Conservation (phyloP, 768 basidiomycete genomes). For the Lentinula raphanica region DNA sequence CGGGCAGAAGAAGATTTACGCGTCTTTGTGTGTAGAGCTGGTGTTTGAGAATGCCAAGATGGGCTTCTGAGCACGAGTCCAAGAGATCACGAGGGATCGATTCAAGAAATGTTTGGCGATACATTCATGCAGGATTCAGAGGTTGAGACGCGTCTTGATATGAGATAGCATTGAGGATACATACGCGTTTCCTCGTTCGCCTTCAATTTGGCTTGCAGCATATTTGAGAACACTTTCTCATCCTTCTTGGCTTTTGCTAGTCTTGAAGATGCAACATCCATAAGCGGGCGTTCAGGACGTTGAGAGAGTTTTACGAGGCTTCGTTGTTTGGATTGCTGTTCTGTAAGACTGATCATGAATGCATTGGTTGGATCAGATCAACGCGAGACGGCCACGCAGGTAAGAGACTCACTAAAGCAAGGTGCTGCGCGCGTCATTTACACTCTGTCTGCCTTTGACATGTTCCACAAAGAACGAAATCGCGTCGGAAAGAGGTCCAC, state of each 20-base stretch:
- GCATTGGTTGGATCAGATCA: no score
- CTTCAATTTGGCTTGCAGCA: not conserved
- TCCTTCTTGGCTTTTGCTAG: constrained; percentile 9
- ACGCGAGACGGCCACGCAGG: no score
- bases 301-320: not conserved
- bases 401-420: constrained; percentile 2
- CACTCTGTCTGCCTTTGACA: constrained; percentile 9
- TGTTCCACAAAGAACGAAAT: constrained; percentile 14
- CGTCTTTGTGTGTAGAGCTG: not conserved
- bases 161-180: not conserved
- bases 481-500: constrained; percentile 11
- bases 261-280: constrained; percentile 11
- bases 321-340: constrained; percentile 1
- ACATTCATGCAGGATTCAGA: no score
- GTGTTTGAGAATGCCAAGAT: not conserved
- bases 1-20: not conserved
- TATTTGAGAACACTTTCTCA: not conserved
- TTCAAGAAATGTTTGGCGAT: no score
- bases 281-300: constrained; percentile 8
- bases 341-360: not conserved
- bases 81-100: not conserved
- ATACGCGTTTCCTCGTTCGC: not conserved
- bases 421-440: constrained; percentile 3
- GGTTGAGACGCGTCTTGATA: no score
- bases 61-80: not conserved